A percentile compares a stretch with the other conserved stretches of the same genome.
phyloP scores from a whole-genome alignment of 805 yeast genomes.

The Spathaspora hagerdaliae region DNA sequence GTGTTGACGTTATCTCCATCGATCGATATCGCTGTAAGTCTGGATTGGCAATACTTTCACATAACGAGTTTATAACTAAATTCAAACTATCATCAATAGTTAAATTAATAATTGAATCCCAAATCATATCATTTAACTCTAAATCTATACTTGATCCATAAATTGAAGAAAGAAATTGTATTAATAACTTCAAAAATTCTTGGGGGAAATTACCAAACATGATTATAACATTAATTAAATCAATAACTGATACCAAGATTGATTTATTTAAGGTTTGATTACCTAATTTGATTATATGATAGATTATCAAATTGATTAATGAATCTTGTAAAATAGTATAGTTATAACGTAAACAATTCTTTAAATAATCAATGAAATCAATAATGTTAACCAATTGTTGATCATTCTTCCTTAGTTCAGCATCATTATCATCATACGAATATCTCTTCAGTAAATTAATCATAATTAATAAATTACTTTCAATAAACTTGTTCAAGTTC shows the following conservation, averaged over 20 bases:
- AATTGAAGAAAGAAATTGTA: slow-evolving; percentile 46
- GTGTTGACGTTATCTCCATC: not conserved
- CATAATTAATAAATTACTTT: slow-evolving; percentile 8
- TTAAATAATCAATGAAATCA: slow-evolving; percentile 28
- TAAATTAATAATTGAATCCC: slow-evolving; percentile 38
- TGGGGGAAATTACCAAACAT: slow-evolving; percentile 46
- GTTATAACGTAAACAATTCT: slow-evolving; percentile 46
- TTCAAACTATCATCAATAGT: slow-evolving; percentile 33
- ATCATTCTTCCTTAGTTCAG: slow-evolving; percentile 6
- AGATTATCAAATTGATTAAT: slow-evolving; percentile 26
- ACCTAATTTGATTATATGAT: slow-evolving; percentile 33
- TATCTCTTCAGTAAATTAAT: slow-evolving; percentile 9
- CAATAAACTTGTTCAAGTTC: slow-evolving; percentile 16
- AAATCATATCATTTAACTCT: slow-evolving; percentile 28
- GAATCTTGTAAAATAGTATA: slow-evolving; percentile 40
- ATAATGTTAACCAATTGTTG: slow-evolving; percentile 11
- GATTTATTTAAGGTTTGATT: slow-evolving; percentile 31
- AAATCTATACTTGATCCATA: slow-evolving; percentile 26
- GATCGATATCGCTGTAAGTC: slow-evolving; percentile 13
- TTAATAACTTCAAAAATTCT: slow-evolving; percentile 15
- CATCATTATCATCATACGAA: slow-evolving; percentile 3
- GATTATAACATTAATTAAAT: slow-evolving; percentile 40
- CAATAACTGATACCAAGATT: slow-evolving; percentile 36
- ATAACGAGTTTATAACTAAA: slow-evolving; percentile 13
- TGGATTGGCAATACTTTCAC: slow-evolving; percentile 18